Evolutionary conservation across 306 rosid species (phyloP), one percentile per base, ranked within the genome.

Genomic region (Cucurbita moschata): DNA sequence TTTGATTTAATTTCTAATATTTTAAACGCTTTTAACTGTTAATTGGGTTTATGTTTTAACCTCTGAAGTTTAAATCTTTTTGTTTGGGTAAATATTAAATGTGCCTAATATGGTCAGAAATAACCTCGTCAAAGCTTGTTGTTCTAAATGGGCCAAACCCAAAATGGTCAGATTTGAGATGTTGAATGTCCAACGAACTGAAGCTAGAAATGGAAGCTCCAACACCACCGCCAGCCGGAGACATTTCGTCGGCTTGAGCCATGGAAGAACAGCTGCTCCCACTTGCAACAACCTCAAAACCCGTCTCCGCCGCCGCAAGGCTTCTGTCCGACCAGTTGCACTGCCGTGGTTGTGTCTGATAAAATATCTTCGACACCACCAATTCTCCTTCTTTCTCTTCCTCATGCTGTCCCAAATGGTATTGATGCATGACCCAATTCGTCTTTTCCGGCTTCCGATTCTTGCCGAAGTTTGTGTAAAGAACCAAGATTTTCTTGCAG

Each of bases 381-480:
- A 94, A 90, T 77, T 94, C 97, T 0, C 99, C 99, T 81, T 94
- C 97, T 71, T 79, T 94, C 84, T 95, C 99, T 51, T 95, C 99
- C 42, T 95, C 99, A 42, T 85, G 84, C 57, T 86, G 88, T 0
- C 99, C 99, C 4, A 95, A 71, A 76, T 95, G 99, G 84, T 95
- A 95, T 26, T 95, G 99, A 19, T 95, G 99, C 99, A 95, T 95
- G 19, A 95, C 99, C 99, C 99, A 95, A 46, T 91, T 95, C 7
- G 99, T 95, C 83, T 95, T 95, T 69, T 91, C 92, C 0, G 99
- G 99, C 64, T 95, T 95, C 26, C 99, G 73, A 63, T 95, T 95
- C 81, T 95, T 95, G 0, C 99, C 99, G 7, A 95, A 95, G 77
- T 95, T 95, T 9, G 97, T 95, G 76, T 95, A 95, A 8, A 95